A percentile compares a stretch with the other conserved stretches of the same genome.
Conservation (phyloP, 805 yeast genomes). For the Candida verbasci region DNA sequence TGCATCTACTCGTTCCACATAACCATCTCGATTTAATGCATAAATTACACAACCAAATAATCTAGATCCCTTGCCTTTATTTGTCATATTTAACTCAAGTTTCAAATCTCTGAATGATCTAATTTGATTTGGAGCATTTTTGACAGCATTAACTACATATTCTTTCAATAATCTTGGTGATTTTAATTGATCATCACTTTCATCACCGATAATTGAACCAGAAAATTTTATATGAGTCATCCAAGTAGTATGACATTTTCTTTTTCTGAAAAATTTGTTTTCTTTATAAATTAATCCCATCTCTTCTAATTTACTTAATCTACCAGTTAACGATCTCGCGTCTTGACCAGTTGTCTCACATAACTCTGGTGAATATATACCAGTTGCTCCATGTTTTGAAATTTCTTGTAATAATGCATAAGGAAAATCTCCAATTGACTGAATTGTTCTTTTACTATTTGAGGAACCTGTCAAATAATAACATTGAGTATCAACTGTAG, state of each 20-base stretch:
- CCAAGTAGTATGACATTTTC: constrained; percentile 51
- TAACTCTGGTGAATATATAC: constrained; percentile 57
- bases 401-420: constrained; percentile 58
- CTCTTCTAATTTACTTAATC: constrained; percentile 53
- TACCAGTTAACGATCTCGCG: constrained; percentile 60
- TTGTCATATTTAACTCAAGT: constrained; percentile 51
- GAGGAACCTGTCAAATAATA: constrained; percentile 48
- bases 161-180: constrained; percentile 25
- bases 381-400: constrained; percentile 51
- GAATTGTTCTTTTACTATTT: constrained; percentile 42
- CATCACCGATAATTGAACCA: constrained; percentile 1
- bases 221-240: constrained; percentile 48
- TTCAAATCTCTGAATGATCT: constrained; percentile 60
- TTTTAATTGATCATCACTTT: constrained; percentile 14
- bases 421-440: constrained; percentile 48
- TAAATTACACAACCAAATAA: constrained; percentile 47
- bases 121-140: constrained; percentile 55
- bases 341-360: constrained; percentile 62
- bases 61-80: constrained; percentile 33
- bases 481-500: constrained; percentile 57
- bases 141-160: constrained; percentile 45
- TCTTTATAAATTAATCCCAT: constrained; percentile 44
- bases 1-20: constrained; percentile 49
- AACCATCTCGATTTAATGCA: constrained; percentile 41
- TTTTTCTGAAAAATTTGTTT: constrained; percentile 24